A percentile compares a stretch with the other conserved stretches of the same genome.
These are phyloP conservation scores for Aspergillus sp. DNA, from an alignment of 2,329 filamentous ascomycete species.

Conservation along the genomic window DNA sequence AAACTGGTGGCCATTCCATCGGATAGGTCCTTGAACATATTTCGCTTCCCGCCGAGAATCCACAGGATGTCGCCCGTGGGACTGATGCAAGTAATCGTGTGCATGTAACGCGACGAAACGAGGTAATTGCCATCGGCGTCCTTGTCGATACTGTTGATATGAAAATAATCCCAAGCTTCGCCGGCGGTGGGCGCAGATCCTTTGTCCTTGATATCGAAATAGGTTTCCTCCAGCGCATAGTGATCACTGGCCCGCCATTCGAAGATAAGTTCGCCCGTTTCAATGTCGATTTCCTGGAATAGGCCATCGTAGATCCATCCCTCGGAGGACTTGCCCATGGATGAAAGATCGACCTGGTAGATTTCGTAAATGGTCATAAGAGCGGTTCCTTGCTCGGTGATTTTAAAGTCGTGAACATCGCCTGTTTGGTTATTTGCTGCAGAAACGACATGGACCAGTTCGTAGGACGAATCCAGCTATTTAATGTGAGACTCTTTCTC, in stretches of 20 bases:
- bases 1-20: conserved; percentile 17
- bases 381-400: conserved; percentile 38
- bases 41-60: conserved; percentile 24
- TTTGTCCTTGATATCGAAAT: conserved; percentile 8
- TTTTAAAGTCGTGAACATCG: conserved; percentile 43
- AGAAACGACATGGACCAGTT: conserved; percentile 20
- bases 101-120: conserved; percentile 36
- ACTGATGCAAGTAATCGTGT: conserved; percentile 27
- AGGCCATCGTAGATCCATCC: conserved; percentile 39
- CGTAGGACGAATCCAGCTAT: conserved; percentile 25
- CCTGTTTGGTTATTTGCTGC: conserved; percentile 14
- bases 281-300: conserved; percentile 44
- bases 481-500: conserved; percentile 17
- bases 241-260: conserved; percentile 44
- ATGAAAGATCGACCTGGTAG: conserved; percentile 35
- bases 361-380: conserved; percentile 39
- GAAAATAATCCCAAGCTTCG: conserved; percentile 51
- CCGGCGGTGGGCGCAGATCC: conserved; percentile 17
- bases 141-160: conserved; percentile 52
- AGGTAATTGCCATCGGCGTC: conserved; percentile 39
- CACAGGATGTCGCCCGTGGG: conserved; percentile 18
- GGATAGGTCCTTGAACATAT: conserved; percentile 21
- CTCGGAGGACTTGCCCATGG: conserved; percentile 30
- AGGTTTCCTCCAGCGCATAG: conserved; percentile 21
- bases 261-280: conserved; percentile 38